A percentile compares a stretch with the other conserved stretches of the same genome.
Conservation (phyloP, 2,329 filamentous ascomycete genomes). For the Monosporascus sp. region DNA sequence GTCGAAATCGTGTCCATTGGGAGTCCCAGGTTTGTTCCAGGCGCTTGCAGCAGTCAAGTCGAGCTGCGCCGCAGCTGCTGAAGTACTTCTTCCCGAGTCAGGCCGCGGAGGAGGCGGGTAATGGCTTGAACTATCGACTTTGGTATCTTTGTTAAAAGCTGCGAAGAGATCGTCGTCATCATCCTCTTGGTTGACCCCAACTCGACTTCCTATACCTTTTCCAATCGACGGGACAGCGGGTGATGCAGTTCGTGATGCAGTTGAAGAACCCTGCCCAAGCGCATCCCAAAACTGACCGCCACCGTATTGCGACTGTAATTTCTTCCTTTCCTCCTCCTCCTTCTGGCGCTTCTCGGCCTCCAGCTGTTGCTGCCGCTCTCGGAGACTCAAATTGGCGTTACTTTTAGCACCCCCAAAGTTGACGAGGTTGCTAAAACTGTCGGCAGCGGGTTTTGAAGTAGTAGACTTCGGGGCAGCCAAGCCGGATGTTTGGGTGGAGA, state of each 20-base stretch:
- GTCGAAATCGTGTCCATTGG: constrained; percentile 34
- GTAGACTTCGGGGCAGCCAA: constrained; percentile 38
- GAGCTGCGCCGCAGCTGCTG: constrained; percentile 37
- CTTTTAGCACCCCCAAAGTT: constrained; percentile 57
- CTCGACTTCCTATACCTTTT: constrained; percentile 20
- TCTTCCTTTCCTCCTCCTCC: constrained; percentile 67
- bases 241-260: constrained; percentile 42
- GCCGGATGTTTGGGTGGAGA: constrained; percentile 46
- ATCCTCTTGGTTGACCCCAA: constrained; percentile 25
- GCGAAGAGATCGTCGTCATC: constrained; percentile 63
- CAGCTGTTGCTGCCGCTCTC: constrained; percentile 69
- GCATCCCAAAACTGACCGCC: constrained; percentile 72
- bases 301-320: constrained; percentile 74
- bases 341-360: constrained; percentile 64
- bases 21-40: constrained; percentile 39
- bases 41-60: constrained; percentile 51
- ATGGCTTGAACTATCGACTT: constrained; percentile 62
- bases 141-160: constrained; percentile 61
- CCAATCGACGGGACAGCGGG: constrained; percentile 32
- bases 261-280: constrained; percentile 51
- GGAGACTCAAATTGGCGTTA: constrained; percentile 68
- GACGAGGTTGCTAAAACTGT: constrained; percentile 76
- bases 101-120: constrained; percentile 52
- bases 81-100: constrained; percentile 38
- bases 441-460: constrained; percentile 49